These are phyloP conservation scores for Solanum ahanhuiri DNA, from an alignment of 257 asterid genomes.

Conservation along the genomic window DNA sequence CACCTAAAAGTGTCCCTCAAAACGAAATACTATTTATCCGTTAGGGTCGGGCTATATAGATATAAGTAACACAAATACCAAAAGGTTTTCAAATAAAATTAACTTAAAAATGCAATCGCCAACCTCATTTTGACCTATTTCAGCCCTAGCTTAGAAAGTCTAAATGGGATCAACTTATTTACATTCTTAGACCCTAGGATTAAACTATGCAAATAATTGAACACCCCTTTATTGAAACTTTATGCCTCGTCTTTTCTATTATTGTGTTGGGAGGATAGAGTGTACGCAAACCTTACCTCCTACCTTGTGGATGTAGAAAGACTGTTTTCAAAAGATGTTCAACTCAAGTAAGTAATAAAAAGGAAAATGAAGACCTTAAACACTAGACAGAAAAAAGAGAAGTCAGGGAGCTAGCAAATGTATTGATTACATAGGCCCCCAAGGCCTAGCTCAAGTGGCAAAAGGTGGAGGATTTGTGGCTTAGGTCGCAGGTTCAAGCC, in stretches of 20 bases:
- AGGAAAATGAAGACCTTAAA: not conserved
- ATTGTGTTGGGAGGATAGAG: not conserved
- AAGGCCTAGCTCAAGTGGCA: no score
- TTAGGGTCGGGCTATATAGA: not conserved
- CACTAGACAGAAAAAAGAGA: not conserved
- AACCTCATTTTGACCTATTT: not conserved
- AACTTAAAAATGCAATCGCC: not conserved
- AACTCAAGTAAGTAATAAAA: not conserved
- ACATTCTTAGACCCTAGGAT: not conserved
- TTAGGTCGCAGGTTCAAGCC: no score
- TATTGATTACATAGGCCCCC: not conserved
- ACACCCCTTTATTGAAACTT: not conserved
- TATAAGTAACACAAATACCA: not conserved
- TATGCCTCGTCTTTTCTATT: not conserved
- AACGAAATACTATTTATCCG: not conserved
- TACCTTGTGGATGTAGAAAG: not conserved
- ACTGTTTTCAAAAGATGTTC: not conserved
- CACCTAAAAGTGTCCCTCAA: not conserved
- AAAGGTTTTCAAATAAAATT: not conserved
- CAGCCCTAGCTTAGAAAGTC: not conserved
- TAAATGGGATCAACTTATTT: not conserved
- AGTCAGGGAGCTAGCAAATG: not conserved
- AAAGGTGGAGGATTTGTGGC: no score
- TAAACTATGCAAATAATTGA: not conserved
- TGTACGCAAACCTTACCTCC: not conserved